Base-by-base conservation (phyloP, 1,284 basidiomycete genomes). In the Cryptococcus sp. region DNA sequence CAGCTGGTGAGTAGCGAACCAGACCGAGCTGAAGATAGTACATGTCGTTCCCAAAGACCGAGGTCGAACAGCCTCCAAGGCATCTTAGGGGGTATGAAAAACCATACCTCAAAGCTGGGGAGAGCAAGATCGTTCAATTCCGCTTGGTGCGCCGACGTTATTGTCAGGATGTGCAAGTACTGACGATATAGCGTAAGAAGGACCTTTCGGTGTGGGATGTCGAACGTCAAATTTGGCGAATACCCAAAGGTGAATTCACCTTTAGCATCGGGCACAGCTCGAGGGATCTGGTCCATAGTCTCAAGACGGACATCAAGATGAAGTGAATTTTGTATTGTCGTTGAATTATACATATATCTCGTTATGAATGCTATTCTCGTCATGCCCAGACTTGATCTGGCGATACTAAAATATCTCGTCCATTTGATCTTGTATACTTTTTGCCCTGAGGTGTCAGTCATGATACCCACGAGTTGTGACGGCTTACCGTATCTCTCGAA, bases 131-230 rank as follows among this genome's bases (percentile, higher is more conserved):
- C 0, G 67, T 75, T 19, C 56, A 68, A 7, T 70, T 78, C 56
- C 62, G 65, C 7, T 53, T 77, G 7, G 71, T 76, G 34, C 60
- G 71, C 61, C 3, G 4, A 9, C 16, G 11, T 50, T n/a, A 43
- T 41, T 4, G 25, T 19, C 32, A 14, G n/a, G 39, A n/a, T 40
- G 19, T 23, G 46, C 13, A 13, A 24, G 36, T 2, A 48, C 54
- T 56, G 51, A 56, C 18, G 2, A 21, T 11, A 19, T 46, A 73
- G 72, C 62, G 73, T 24, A 72, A 73, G 57, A 78, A 78, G 62
- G 77, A 77, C 53, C 46, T 78, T 28, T 61, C 75, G 5, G 65
- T 76, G 10, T 78, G 76, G 76, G 69, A 73, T 51, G 72, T 74
- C 7, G 55, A 56, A 7, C 25, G 54, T 44, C 76, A 76, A 56